Base-by-base conservation (phyloP, 306 rosid species). In the Alnus glutinosa region DNA sequence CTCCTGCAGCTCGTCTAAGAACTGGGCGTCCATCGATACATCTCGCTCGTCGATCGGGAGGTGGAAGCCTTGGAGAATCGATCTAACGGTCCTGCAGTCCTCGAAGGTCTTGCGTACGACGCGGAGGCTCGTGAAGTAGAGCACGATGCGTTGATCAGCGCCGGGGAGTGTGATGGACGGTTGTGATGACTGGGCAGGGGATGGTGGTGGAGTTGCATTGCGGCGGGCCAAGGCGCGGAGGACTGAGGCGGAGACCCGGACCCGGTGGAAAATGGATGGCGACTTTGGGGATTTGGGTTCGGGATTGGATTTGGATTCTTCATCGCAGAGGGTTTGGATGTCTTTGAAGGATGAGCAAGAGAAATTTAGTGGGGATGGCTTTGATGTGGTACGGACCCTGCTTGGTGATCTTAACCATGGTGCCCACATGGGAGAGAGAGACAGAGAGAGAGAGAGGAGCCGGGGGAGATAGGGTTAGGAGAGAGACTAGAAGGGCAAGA, bases 61-160 rank as follows among this genome's bases (percentile, higher is more conserved):
- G 5, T 77, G 77, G 70, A 89, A 89, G 15, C 89, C 85, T 1
- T 80, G 87, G 61, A 94, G 90, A 36, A 94, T 92, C 1, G 95
- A 89, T 32, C 87, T 84, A 68, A 90, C 92, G 75, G 77, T 74
- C 30, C 87, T 76, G 78, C 97, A 91, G 76, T 92, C 94, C 70
- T 91, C 92, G 89, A 78, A 89, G 70, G 98, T 94, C 73, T 87
- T 86, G 77, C 97, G 92, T 39, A 94, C 91, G 68, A 92, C 89
- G 52, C 95, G 93, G 66, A 94, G 92, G 87, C 95, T 91, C 15
- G 98, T 94, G 87, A 76, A 85, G 89, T 88, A 94, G 30, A 94
- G 52, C 64, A 92, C 91, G 69, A 90, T 63, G 37, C 90, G 78
- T 42, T 74, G 82, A 55, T 88, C 91, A 9, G 81, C 81, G 75